A percentile compares a stretch with the other conserved stretches of the same genome.
Conservation (phyloP, 352 stramenopile genomes). For the Phytophthora constricta region DNA sequence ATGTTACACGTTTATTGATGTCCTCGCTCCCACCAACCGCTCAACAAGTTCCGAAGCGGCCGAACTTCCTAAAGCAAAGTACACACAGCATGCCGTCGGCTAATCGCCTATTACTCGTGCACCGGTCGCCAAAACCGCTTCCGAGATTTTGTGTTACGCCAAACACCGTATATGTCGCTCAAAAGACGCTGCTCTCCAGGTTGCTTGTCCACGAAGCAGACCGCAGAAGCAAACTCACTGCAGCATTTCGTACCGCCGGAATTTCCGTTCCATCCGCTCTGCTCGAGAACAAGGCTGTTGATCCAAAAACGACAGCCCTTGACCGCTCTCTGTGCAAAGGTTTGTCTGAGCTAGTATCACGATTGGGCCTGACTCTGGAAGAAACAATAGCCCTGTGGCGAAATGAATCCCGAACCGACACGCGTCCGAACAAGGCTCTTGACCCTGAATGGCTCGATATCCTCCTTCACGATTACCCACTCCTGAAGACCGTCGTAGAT, state of each 20-base stretch:
- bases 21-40: no score
- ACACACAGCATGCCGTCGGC: no score
- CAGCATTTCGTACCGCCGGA: neutral
- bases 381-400: neutral
- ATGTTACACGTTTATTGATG: no score
- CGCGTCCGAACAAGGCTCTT: neutral
- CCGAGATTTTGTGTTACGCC: no score
- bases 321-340: neutral
- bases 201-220: no score
- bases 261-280: neutral
- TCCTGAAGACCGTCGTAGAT: neutral
- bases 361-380: neutral
- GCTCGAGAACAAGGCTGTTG: neutral
- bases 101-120: no score
- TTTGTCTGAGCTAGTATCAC: neutral
- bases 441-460: neutral
- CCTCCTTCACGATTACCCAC: neutral
- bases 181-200: no score
- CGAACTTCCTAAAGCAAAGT: no score
- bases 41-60: no score
- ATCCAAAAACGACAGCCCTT: neutral
- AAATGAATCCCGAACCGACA: neutral
- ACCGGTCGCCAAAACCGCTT: no score
- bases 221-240: no score
- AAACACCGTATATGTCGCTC: no score